Percentiles rank a stretch among this genome's conserved stretches.
These are phyloP conservation scores for Bruguiera hainesii DNA, from an alignment of 441 rosid genomes.

Conservation along the genomic window DNA sequence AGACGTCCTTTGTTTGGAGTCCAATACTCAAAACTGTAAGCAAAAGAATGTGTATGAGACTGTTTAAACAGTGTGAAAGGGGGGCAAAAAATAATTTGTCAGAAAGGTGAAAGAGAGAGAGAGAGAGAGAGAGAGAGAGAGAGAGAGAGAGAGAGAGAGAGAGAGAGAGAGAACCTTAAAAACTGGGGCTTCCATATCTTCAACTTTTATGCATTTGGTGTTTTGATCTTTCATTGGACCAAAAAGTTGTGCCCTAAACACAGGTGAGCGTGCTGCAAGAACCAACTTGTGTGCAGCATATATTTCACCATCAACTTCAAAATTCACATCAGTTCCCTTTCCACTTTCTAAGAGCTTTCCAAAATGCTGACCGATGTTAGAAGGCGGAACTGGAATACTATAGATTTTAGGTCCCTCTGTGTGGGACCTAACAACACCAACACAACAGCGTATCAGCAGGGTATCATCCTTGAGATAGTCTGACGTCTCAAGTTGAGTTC, in stretches of 20 bases:
- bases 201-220: conserved; percentile 61
- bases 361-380: conserved; percentile 72
- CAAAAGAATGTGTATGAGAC: background rate
- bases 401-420: conserved; percentile 89
- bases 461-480: conserved; percentile 84
- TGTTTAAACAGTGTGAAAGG: too few relatives aligned
- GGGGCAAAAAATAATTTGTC: too few relatives aligned
- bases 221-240: conserved; percentile 92
- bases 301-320: conserved; percentile 74
- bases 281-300: conserved; percentile 87
- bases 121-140: background rate
- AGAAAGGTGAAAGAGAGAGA: background rate
- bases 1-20: background rate
- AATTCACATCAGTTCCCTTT: conserved; percentile 65
- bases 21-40: background rate
- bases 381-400: conserved; percentile 61
- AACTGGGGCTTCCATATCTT: conserved; percentile 80
- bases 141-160: conserved; percentile 3
- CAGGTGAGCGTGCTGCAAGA: conserved; percentile 94
- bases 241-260: conserved; percentile 93
- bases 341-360: conserved; percentile 81
- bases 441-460: conserved; percentile 72
- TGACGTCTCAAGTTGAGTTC: conserved; percentile 69
- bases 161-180: conserved; percentile 60
- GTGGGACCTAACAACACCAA: conserved; percentile 88